Evolutionary conservation across 768 basidiomycete genomes (phyloP).

Genomic region (Peribolospora baueri): DNA sequence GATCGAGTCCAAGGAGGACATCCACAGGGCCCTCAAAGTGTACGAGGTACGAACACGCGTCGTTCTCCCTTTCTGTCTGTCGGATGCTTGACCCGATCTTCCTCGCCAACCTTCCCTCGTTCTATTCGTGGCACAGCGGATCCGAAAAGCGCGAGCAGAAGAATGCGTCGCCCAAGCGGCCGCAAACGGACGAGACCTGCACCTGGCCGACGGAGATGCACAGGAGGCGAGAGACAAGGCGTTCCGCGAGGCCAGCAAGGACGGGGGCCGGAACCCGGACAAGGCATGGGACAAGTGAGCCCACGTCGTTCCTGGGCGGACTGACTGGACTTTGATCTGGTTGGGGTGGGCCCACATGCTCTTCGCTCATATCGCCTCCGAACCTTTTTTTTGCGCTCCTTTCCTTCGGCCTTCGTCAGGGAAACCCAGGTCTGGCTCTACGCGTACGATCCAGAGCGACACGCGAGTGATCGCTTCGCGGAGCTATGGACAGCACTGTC

Average conservation of each 20-base stretch:
- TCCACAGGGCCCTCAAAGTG: conserved; percentile 13
- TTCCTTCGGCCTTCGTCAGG: too few relatives aligned
- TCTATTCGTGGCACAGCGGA: conserved; percentile 1
- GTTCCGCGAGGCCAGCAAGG: conserved; percentile 7
- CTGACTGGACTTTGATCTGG: too few relatives aligned
- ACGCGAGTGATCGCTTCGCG: too few relatives aligned
- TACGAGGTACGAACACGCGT: conserved; percentile 7
- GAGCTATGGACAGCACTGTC: too few relatives aligned
- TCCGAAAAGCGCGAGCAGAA: conserved; percentile 15
- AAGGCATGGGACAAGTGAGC: conserved; percentile 7
- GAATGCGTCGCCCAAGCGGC: conserved; percentile 3
- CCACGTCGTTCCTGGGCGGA: too few relatives aligned
- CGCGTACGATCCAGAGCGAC: too few relatives aligned
- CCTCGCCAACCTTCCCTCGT: neutral
- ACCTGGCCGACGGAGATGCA: conserved; percentile 10
- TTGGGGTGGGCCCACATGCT: too few relatives aligned
- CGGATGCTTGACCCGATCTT: too few relatives aligned
- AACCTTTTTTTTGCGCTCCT: too few relatives aligned
- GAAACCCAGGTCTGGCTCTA: too few relatives aligned
- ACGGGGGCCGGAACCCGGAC: conserved; percentile 13
- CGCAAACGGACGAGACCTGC: conserved; percentile 10
- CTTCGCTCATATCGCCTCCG: too few relatives aligned
- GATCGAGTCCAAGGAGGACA: conserved; percentile 11
- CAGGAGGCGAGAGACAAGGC: conserved; percentile 12
- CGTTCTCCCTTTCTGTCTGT: neutral